Base-by-base conservation (phyloP, 495 filamentous ascomycete species). In the Parathielavia appendiculata region DNA sequence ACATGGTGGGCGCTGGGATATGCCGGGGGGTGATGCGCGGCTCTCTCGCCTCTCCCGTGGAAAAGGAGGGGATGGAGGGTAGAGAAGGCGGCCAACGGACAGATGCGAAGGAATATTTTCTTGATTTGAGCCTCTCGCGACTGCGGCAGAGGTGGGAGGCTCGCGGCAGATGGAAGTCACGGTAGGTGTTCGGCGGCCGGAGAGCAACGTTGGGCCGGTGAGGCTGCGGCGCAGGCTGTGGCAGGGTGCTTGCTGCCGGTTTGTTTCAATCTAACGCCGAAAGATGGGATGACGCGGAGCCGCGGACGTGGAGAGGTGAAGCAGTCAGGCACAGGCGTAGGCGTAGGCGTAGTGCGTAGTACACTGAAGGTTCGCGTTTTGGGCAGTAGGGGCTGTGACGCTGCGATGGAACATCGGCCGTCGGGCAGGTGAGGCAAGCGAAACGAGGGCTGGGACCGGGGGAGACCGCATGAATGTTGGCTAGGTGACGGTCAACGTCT, bases 1-100 rank as follows among this genome's bases (percentile, higher is more conserved):
- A 70, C 78, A 81, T 82, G 55, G 54, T 68, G 50, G 32, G 5
- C 22, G 45, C 13, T 30, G 43, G 43, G 20, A 6, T 46, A 1
- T 34, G 35, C 8, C 12, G 1, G 14, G 46, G 23, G 23, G 32
- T 22, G 45, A 6, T 22, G 45, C 44, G 44, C 20, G 11, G 22
- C 47, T 35, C 16, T 26, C 36, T 17, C 47, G 47, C 34, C 26
- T 7, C 32, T 19, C 34, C 48, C 20, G 16, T 22, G 16, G 39
- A 14, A 41, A 45, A 26, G 34, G 14, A 22, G 1, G 49, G 51
- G 51, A 20, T 20, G 5, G 48, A 5, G 32, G 9, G 26, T 16
- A 22, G n/a, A 17, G 26, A 1, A 19, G 32, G 26, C 11, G 17
- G 39, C 0, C 5, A 23, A 22, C 2, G 51, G 17, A 19, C 51